Evolutionary conservation across 345 rosid species (phyloP), one percentile per base, ranked within the genome.

Genomic region (Euclidium syriacum): DNA sequence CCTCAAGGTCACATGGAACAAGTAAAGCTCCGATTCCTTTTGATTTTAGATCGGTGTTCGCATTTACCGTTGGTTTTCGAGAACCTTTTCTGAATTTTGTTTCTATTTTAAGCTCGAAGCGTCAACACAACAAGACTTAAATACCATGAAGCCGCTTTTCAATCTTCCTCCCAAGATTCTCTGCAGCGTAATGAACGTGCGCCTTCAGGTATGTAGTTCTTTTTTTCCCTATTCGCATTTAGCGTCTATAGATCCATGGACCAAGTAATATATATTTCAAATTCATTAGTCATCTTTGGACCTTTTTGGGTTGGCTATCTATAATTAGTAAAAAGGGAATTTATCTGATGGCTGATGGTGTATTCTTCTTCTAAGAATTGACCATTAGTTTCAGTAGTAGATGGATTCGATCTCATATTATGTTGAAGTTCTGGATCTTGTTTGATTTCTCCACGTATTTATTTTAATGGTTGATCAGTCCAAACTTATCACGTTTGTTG

Each of bases 1-100:
- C 96, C 98, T 27, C 98, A 91, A 71, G 98, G 96, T 10, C 96
- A 92, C 77, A 86, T 92, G 91, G 96, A 92, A 54, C 98, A 92
- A 73, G 98, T 75, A 65, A 53, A 75, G 62, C 12, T 10, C 41
- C 0, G 3, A 1, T 18, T 46, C 44, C 14, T 23, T 27, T 10
- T 15, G 6, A 41, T 3, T 58, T 36, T 5, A 49, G 74, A 65
- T 75, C 41, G 43, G 36, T 36, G 44, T 46, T 61, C 14, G 55
- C 49, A 68, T 49, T 53, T 9, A 18, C 18, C 24, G 30, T 40
- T 10, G 16, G 65, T 58, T 30, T 12, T 15, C n/a, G 32, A 53
- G 10, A 25, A 54, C 33, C 22, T 42, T 16, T 33, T 22, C 19
- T 67, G 52, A 67, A 5, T 15, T n/a, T n/a, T 34, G 15, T 66